Conservation (phyloP, 441 rosid genomes). For the Mallotus repandus region DNA sequence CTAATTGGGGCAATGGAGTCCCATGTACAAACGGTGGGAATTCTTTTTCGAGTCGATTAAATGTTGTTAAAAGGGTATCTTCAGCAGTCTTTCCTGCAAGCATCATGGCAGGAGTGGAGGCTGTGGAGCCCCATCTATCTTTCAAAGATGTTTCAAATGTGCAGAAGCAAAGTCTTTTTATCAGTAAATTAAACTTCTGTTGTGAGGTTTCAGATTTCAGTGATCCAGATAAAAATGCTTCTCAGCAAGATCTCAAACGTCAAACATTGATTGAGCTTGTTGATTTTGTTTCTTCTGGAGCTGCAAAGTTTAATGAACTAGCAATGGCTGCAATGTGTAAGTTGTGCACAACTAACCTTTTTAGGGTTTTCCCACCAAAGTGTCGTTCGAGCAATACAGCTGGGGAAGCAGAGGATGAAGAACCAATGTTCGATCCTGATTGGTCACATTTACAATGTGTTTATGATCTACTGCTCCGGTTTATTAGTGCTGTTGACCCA, state of each 20-base stretch:
- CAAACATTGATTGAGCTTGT: constrained; percentile 57
- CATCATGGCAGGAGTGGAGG: constrained; percentile 65
- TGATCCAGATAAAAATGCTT: constrained; percentile 45
- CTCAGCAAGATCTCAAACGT: constrained; percentile 53
- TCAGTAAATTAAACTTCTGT: constrained; percentile 68
- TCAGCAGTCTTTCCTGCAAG: constrained; percentile 79
- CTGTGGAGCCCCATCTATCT: constrained; percentile 66
- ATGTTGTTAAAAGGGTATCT: constrained; percentile 79
- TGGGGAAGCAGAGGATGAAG: constrained; percentile 65
- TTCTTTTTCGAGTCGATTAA: constrained; percentile 57
- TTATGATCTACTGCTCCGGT: constrained; percentile 61
- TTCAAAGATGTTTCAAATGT: constrained; percentile 68
- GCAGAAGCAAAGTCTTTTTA: constrained; percentile 66
- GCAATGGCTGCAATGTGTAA: constrained; percentile 60
- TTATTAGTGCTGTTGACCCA: constrained; percentile 53
- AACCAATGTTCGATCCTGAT: constrained; percentile 72
- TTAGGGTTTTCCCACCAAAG: constrained; percentile 70
- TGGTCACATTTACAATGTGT: constrained; percentile 73
- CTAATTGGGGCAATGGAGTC: constrained; percentile 37
- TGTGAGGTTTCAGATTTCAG: constrained; percentile 52
- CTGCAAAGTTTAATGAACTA: constrained; percentile 58
- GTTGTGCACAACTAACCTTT: constrained; percentile 60
- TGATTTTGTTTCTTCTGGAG: constrained; percentile 66
- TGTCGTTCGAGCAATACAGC: constrained; percentile 43
- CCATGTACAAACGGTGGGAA: constrained; percentile 57